These are phyloP conservation scores for Turritis glabra DNA, from an alignment of 345 rosid species.

Conservation along the genomic window DNA sequence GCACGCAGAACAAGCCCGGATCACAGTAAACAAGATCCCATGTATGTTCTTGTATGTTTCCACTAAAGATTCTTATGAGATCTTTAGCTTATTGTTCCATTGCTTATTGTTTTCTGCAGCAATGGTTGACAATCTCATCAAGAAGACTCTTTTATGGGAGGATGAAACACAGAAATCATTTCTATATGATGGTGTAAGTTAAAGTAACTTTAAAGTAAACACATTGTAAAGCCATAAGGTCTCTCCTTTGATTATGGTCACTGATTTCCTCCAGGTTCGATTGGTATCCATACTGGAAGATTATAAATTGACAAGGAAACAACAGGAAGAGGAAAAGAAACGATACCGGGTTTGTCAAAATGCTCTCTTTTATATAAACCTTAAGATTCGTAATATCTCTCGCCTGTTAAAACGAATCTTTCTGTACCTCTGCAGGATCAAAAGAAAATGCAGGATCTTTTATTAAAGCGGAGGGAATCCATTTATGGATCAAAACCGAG, in stretches of 20 bases:
- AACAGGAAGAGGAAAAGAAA: constrained; percentile 84
- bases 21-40: constrained; percentile 80
- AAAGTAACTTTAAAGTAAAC: background rate
- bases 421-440: constrained; percentile 61
- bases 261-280: constrained; percentile 57
- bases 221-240: constrained; percentile 31
- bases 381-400: background rate
- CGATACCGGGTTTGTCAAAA: constrained; percentile 79
- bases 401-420: background rate
- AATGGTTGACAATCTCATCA: constrained; percentile 87
- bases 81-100: constrained; percentile 7
- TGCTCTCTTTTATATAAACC: constrained; percentile 30
- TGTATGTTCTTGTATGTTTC: constrained; percentile 47
- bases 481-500: constrained; percentile 93
- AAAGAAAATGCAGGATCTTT: constrained; percentile 91
- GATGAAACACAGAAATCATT: constrained; percentile 58
- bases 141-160: constrained; percentile 85
- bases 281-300: constrained; percentile 82
- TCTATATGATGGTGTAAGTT: constrained; percentile 90
- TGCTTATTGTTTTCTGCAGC: constrained; percentile 45
- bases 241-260: constrained; percentile 42
- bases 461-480: constrained; percentile 73
- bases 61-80: background rate
- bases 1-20: constrained; percentile 87
- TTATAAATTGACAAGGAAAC: constrained; percentile 79